Conservation (phyloP, 768 basidiomycete species). For the Mycena floridula region DNA sequence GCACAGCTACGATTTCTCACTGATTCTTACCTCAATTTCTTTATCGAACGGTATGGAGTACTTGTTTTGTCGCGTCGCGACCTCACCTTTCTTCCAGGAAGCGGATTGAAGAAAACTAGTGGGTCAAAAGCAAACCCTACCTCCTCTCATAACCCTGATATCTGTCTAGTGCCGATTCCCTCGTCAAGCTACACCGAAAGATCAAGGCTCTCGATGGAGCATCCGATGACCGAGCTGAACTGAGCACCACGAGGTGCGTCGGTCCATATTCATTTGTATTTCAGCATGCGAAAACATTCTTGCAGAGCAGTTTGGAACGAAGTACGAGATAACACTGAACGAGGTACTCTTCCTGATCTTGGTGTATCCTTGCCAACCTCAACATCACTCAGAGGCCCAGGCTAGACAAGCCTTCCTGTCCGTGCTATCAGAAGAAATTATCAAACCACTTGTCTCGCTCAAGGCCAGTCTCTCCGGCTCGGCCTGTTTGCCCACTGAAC, state of each 20-base stretch:
- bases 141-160: background rate
- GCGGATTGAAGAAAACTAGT: conserved; percentile 85
- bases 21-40: conserved; percentile 79
- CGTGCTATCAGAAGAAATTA: conserved; percentile 67
- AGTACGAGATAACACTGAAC: conserved; percentile 77
- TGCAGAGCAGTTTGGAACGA: conserved; percentile 88
- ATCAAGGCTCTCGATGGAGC: conserved; percentile 62
- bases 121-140: conserved; percentile 23
- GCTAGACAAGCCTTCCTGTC: conserved; percentile 73
- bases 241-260: conserved; percentile 59
- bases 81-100: conserved; percentile 40
- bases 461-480: conserved; percentile 40
- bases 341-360: too few species aligned
- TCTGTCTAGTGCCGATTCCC: conserved; percentile 56
- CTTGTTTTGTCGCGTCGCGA: conserved; percentile 10
- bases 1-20: conserved; percentile 59
- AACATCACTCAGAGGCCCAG: conserved; percentile 73
- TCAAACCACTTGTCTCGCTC: conserved; percentile 58
- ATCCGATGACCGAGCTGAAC: conserved; percentile 67
- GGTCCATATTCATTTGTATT: too few species aligned
- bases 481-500: conserved; percentile 1
- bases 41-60: conserved; percentile 68
- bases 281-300: too few species aligned
- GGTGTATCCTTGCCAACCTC: too few species aligned
- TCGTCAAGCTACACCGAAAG: conserved; percentile 68